Conservation (phyloP, 1,284 basidiomycete genomes). For the Kwoniella shivajii region DNA sequence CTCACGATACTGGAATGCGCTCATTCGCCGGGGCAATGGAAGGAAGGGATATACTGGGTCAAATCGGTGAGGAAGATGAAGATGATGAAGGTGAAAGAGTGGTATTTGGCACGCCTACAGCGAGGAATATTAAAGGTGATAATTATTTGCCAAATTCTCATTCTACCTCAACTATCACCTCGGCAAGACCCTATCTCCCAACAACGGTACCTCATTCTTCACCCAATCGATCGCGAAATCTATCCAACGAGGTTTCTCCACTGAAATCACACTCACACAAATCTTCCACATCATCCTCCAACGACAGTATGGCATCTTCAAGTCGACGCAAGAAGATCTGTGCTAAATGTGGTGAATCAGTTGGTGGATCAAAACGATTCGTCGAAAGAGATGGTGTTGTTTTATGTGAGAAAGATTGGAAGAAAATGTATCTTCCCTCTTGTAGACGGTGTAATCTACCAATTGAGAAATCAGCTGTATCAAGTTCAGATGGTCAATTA, state of each 20-base stretch:
- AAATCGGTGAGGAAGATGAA: conserved; percentile 47
- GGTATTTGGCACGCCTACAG: conserved; percentile 28
- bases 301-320: background rate
- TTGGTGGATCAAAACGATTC: conserved; percentile 72
- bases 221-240: conserved; percentile 15
- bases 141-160: conserved; percentile 12
- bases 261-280: background rate
- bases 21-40: conserved; percentile 5
- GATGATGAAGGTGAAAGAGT: conserved; percentile 38
- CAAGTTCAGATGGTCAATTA: conserved; percentile 82
- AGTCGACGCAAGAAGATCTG: conserved; percentile 55
- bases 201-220: conserved; percentile 15
- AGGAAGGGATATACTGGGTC: conserved; percentile 29
- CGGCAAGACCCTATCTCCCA: conserved; percentile 8
- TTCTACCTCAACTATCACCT: conserved; percentile 20
- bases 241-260: background rate
- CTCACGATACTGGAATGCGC: conserved; percentile 2
- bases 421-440: conserved; percentile 85
- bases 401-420: conserved; percentile 86
- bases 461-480: conserved; percentile 88
- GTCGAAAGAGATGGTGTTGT: conserved; percentile 69
- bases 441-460: conserved; percentile 78
- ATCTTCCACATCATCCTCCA: conserved; percentile 13
- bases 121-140: conserved; percentile 5
- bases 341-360: conserved; percentile 65